Evolutionary conservation across 2,329 filamentous ascomycete genomes (phyloP).

Genomic region (Hypoxylon sp.): DNA sequence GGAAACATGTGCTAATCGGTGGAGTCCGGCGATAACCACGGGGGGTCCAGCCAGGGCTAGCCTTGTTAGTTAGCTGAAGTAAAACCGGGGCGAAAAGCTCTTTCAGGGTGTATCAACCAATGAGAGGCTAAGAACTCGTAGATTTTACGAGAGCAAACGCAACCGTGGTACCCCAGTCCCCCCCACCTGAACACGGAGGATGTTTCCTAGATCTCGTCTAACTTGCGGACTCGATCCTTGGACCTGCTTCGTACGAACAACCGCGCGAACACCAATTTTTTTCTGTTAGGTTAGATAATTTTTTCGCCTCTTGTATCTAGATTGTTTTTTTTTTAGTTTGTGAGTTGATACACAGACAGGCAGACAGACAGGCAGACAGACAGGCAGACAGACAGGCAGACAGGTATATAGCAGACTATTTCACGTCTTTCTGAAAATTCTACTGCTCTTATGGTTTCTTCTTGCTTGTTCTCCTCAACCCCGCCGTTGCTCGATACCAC

Average conservation of each 20-base stretch:
- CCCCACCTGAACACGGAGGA: constrained; percentile 24
- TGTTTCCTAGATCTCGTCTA: constrained; percentile 32
- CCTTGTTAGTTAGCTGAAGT: constrained; percentile 30
- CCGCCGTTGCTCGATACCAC: neutral
- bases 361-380: no score
- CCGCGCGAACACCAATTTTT: neutral
- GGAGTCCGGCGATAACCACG: constrained; percentile 29
- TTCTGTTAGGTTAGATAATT: neutral
- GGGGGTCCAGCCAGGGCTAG: constrained; percentile 21
- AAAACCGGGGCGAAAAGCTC: constrained; percentile 1
- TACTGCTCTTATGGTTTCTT: constrained; percentile 4
- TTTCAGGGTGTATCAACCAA: constrained; percentile 16
- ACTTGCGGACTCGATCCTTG: constrained; percentile 21
- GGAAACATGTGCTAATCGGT: constrained; percentile 28
- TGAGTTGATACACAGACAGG: no score
- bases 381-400: no score
- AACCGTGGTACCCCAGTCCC: constrained; percentile 17
- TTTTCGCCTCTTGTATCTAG: constrained; percentile 13
- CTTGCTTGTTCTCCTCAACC: constrained; percentile 10
- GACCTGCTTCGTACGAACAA: constrained; percentile 14
- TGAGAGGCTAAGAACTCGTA: constrained; percentile 9
- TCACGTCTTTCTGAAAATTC: neutral
- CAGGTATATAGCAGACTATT: neutral
- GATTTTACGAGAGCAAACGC: constrained; percentile 26
- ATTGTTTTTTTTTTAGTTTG: no score